phyloP scores from a whole-genome alignment of 495 filamentous ascomycete species.

The Penicillium paradoxum region DNA sequence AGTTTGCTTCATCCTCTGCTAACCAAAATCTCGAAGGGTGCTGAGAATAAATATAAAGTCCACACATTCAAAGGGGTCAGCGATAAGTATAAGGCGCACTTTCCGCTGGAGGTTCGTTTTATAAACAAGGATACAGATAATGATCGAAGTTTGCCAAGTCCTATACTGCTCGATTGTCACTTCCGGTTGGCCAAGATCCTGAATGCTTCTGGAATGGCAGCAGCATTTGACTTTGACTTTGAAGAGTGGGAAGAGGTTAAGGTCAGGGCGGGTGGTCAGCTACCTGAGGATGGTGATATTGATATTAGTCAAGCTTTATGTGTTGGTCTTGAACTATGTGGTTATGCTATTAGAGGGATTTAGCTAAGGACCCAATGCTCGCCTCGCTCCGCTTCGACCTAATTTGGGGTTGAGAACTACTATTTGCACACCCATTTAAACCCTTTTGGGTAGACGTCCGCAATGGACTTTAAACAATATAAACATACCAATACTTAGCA shows the following conservation, averaged over 20 bases:
- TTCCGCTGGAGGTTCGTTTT: not conserved
- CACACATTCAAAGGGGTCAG: not conserved
- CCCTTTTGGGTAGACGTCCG: too few relatives aligned
- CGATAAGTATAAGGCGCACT: too few relatives aligned
- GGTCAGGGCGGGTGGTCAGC: not conserved
- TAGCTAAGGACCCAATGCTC: too few relatives aligned
- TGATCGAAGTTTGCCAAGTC: not conserved
- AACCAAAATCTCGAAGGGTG: not conserved
- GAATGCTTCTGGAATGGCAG: conserved; percentile 10
- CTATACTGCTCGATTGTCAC: conserved; percentile 4
- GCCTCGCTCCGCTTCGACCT: too few relatives aligned
- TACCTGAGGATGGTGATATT: not conserved
- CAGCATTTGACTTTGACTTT: not conserved
- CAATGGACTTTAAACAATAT: too few relatives aligned
- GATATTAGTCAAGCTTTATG: not conserved
- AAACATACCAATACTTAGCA: too few relatives aligned
- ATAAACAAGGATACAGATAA: not conserved
- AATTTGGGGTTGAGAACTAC: too few relatives aligned
- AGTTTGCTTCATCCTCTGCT: too few relatives aligned
- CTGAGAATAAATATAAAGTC: not conserved
- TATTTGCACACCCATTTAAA: too few relatives aligned
- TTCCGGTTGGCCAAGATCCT: conserved; percentile 9
- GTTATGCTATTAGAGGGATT: too few relatives aligned
- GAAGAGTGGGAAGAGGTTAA: not conserved
- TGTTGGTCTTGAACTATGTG: not conserved